Evolutionary conservation across 371 early-diverging fungal genomes (phyloP).

Genomic region (Rhizomucor pusillus): DNA sequence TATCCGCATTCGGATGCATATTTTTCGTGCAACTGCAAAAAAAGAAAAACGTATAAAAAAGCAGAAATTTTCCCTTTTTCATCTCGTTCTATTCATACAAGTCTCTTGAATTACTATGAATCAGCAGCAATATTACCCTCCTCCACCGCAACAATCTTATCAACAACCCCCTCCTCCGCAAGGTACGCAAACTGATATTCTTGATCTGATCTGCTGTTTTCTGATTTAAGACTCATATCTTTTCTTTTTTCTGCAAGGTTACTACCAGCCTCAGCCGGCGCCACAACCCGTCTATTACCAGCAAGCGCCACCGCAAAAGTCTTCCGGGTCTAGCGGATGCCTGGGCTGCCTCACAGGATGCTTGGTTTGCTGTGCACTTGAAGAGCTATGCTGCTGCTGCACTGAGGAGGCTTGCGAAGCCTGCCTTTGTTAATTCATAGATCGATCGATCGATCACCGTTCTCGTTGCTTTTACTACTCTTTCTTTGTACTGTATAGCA

Average conservation of each 20-base stretch:
- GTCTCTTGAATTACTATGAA: constrained; percentile 7
- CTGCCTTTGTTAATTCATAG: constrained; percentile 1
- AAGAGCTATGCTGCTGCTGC: constrained; percentile 26
- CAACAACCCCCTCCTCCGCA: not conserved
- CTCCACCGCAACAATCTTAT: constrained; percentile 22
- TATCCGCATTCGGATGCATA: not conserved
- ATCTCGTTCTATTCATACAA: not conserved
- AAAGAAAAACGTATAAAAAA: not conserved
- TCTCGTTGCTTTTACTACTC: not conserved
- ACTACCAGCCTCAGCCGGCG: constrained; percentile 24
- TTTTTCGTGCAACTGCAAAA: too few relatives aligned
- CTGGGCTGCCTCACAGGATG: constrained; percentile 21
- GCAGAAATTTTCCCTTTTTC: not conserved
- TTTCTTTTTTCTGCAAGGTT: constrained; percentile 5
- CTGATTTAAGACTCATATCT: not conserved
- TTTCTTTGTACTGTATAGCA: not conserved
- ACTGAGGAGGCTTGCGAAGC: constrained; percentile 17
- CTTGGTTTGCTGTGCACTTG: constrained; percentile 25
- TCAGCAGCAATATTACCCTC: constrained; percentile 16
- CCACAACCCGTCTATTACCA: constrained; percentile 20
- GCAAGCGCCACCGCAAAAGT: constrained; percentile 12
- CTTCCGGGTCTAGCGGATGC: constrained; percentile 7
- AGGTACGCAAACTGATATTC: not conserved
- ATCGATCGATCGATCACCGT: not conserved
- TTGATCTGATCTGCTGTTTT: not conserved